Conservation (phyloP, 2,329 filamentous ascomycete species). For the Dactylellina cionopaga region DNA sequence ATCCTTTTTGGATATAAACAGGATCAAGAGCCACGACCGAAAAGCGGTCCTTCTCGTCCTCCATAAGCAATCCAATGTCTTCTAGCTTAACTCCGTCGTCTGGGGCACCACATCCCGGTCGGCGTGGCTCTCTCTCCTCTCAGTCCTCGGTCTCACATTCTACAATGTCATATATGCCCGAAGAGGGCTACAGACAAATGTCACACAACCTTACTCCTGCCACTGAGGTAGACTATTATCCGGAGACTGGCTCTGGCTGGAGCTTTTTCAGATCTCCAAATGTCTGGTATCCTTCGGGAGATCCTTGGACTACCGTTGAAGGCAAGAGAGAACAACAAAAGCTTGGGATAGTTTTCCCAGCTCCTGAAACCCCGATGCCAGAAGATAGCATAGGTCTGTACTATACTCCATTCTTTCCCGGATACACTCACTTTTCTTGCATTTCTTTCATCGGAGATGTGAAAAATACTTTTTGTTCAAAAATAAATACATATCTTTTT, state of each 20-base stretch:
- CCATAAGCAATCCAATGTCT: constrained; percentile 46
- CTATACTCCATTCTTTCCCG: too few relatives aligned
- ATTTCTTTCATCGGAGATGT: not conserved
- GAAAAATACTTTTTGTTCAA: constrained; percentile 1
- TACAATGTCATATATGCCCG: constrained; percentile 48
- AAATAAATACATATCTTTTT: constrained; percentile 2
- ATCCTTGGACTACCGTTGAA: constrained; percentile 37
- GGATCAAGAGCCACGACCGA: constrained; percentile 47
- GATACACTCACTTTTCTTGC: constrained; percentile 2
- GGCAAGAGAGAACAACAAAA: constrained; percentile 46
- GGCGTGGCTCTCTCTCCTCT: constrained; percentile 46
- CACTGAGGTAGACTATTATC: constrained; percentile 50
- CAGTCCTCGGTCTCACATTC: constrained; percentile 51
- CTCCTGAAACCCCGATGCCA: constrained; percentile 45
- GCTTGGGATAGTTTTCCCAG: constrained; percentile 46
- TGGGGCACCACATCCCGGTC: constrained; percentile 49
- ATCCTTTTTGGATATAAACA: constrained; percentile 43
- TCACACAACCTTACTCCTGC: constrained; percentile 51
- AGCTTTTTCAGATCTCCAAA: constrained; percentile 50
- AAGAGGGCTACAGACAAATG: constrained; percentile 45
- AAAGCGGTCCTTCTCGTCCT: constrained; percentile 43
- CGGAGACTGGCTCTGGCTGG: constrained; percentile 47
- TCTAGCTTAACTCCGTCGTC: constrained; percentile 50
- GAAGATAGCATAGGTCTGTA: constrained; percentile 43
- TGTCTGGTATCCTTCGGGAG: constrained; percentile 49